Conservation (phyloP, 2,329 filamentous ascomycete genomes). For the Microsporum ferrugineum region DNA sequence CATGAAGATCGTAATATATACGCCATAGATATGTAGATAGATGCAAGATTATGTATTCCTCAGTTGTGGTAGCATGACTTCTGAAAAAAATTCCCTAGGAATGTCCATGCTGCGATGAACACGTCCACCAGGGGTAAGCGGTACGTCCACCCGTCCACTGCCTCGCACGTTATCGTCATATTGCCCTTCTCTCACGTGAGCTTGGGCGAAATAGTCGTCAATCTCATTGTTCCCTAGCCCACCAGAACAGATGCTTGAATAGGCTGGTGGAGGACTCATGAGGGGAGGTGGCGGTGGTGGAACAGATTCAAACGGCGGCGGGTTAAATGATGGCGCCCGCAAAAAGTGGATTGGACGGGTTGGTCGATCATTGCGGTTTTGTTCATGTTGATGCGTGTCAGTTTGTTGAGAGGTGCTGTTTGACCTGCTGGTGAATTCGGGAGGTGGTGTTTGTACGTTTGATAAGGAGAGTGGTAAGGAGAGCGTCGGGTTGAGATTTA, state of each 20-base stretch:
- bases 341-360: conserved; percentile 70
- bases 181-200: conserved; percentile 43
- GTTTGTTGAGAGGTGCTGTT: conserved; percentile 26
- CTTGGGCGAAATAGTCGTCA: conserved; percentile 75
- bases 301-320: conserved; percentile 75
- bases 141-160: conserved; percentile 41
- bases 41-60: not conserved
- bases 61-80: not conserved
- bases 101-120: conserved; percentile 56
- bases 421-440: not conserved
- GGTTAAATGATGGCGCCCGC: conserved; percentile 74
- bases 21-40: not conserved
- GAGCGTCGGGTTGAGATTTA: conserved; percentile 15
- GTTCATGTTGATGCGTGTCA: conserved; percentile 36
- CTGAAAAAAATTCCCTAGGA: conserved; percentile 41
- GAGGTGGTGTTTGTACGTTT: not conserved
- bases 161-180: conserved; percentile 39
- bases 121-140: conserved; percentile 51
- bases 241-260: conserved; percentile 58
- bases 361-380: conserved; percentile 28
- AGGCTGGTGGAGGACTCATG: conserved; percentile 72
- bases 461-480: conserved; percentile 7
- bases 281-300: conserved; percentile 56
- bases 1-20: not conserved
- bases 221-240: conserved; percentile 35